Base-by-base conservation (phyloP, 225 moss, liverwort and hornwort genomes). In the Thuidium tamariscinum region DNA sequence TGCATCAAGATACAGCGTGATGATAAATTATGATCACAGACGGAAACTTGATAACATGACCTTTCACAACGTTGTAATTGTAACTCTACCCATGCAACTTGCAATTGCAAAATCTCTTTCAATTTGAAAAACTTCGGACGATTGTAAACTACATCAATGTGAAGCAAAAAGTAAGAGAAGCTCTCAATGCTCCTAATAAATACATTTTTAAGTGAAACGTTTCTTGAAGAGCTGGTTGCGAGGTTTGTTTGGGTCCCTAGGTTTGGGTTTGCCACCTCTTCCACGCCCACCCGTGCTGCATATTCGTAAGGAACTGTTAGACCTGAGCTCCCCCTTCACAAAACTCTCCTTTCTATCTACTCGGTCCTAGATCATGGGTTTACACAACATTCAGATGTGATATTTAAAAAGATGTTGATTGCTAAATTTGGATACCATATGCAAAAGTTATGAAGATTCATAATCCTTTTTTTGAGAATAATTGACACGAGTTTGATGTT, bases 171-270 rank as follows among this genome's bases (percentile, higher is more conserved):
- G 79, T 26, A 65, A 64, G 5, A 36, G n/a, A 48, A 49, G 16
- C 64, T 65, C 46, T 17, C 48, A 10, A 23, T 34, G 34, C 78
- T 63, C 32, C 52, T 41, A 51, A 66, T 14, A 81, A 52, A 37
- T 29, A 77, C 54, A 64, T 39, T 90, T 85, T 90, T 86, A 97
- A 46, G 84, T 83, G 60, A 96, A 98, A 37, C 96, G 91, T 81
- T 94, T 98, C 94, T 96, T 98, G 90, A 98, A 98, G 42, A 98
- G 92, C 22, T 82, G 85, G 84, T 98, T 95, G 85, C 98, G 92
- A 66, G 93, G 97, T 90, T 91, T 97, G 92, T 97, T 96, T 48
- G 98, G 96, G 84, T 97, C 96, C 68, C 95, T 91, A 54, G 62
- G 74, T 91, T 96, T 98, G 5, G 89, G 84, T 84, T 95, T 96